A percentile compares a stretch with the other conserved stretches of the same genome.
Evolutionary conservation across 352 stramenopile species (phyloP).

Genomic region (Phytophthora pistaciae): DNA sequence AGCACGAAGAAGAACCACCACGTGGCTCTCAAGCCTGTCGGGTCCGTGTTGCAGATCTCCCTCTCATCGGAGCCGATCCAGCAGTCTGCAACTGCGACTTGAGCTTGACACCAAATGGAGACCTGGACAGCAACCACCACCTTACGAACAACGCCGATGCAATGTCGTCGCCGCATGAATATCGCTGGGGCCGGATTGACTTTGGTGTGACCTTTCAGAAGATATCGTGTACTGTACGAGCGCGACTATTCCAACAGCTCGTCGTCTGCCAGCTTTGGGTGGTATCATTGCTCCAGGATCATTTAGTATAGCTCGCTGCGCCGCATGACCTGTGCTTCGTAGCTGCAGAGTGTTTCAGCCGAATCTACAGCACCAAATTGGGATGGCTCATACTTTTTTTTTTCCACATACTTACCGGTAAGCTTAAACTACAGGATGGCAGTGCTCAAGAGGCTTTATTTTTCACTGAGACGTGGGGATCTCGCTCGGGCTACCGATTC

Average conservation of each 20-base stretch:
- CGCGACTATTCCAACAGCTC: neutral
- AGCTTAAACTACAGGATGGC: too few species aligned
- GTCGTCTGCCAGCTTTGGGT: too few species aligned
- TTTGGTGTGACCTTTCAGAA: constrained; percentile 22
- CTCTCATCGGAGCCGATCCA: constrained; percentile 63
- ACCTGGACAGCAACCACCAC: constrained; percentile 11
- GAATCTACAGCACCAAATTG: neutral
- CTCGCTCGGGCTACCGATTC: too few species aligned
- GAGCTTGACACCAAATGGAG: constrained; percentile 14
- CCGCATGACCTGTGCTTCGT: too few species aligned
- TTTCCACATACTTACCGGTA: too few species aligned
- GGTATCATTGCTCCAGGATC: neutral
- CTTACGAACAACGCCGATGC: neutral
- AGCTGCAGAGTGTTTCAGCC: neutral
- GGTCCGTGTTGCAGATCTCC: constrained; percentile 65
- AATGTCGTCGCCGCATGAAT: neutral
- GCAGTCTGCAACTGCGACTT: constrained; percentile 52
- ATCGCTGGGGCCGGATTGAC: neutral
- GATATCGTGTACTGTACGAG: neutral
- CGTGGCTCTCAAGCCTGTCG: constrained; percentile 48
- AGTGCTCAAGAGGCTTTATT: too few species aligned
- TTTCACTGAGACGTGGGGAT: too few species aligned
- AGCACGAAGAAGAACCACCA: constrained; percentile 82
- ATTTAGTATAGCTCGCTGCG: neutral
- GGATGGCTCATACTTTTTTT: neutral